Evolutionary conservation across 2,329 filamentous ascomycete genomes (phyloP).

Genomic region (Apiospora malaysiana): DNA sequence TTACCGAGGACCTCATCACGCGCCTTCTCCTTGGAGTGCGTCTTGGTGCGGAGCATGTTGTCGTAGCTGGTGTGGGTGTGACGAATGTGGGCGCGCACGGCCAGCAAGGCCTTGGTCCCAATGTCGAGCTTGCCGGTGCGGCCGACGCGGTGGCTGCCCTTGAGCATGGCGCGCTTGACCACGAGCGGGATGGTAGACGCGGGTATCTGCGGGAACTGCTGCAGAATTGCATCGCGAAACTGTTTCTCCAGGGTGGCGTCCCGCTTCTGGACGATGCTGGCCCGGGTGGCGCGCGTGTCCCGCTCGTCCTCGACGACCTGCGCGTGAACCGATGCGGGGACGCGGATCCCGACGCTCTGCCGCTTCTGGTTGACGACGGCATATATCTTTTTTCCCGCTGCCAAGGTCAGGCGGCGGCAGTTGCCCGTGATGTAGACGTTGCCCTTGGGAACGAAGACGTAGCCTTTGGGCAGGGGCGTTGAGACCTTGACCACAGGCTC

Average conservation of each 20-base stretch:
- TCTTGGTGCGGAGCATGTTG: constrained; percentile 34
- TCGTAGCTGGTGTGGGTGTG: constrained; percentile 57
- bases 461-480: constrained; percentile 44
- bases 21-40: constrained; percentile 18
- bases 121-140: constrained; percentile 46
- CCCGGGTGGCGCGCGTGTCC: constrained; percentile 40
- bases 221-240: constrained; percentile 43
- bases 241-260: constrained; percentile 41
- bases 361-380: constrained; percentile 39
- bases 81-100: constrained; percentile 55
- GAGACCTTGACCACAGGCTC: constrained; percentile 34
- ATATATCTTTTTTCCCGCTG: constrained; percentile 41
- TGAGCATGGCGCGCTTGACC: constrained; percentile 49
- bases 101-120: constrained; percentile 48
- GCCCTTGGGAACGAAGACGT: constrained; percentile 49
- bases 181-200: constrained; percentile 40
- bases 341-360: constrained; percentile 45
- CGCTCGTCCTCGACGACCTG: constrained; percentile 32
- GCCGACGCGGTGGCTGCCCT: constrained; percentile 54
- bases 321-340: constrained; percentile 42
- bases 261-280: constrained; percentile 38
- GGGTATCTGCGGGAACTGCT: constrained; percentile 49
- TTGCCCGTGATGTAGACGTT: constrained; percentile 48
- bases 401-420: constrained; percentile 46
- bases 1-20: constrained; percentile 7